These are phyloP conservation scores for Trichoderma sp. DNA, from an alignment of 2,329 filamentous ascomycete species.

Conservation along the genomic window DNA sequence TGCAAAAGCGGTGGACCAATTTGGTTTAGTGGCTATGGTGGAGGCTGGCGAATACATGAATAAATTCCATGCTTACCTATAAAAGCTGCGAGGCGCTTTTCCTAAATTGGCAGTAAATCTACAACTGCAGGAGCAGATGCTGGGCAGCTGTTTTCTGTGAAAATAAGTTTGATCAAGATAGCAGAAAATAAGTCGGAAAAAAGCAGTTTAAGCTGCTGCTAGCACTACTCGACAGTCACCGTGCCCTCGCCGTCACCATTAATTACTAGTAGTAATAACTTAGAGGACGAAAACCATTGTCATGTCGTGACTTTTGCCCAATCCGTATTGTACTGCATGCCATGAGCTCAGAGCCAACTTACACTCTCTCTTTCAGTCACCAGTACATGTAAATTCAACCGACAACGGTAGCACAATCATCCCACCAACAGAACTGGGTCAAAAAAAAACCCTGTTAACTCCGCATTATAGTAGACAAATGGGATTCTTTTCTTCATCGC, in stretches of 20 bases:
- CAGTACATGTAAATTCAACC: neutral
- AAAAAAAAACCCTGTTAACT: neutral
- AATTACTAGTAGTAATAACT: neutral
- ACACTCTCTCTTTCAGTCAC: too few relatives aligned
- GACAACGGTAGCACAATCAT: neutral
- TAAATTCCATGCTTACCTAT: neutral
- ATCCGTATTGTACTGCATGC: slow-evolving; percentile 3
- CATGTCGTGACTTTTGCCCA: neutral
- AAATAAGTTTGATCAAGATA: neutral
- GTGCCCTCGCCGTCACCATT: neutral
- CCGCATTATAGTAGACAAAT: neutral
- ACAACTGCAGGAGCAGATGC: neutral
- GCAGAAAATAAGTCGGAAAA: neutral
- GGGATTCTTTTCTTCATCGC: neutral
- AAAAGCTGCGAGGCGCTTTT: neutral
- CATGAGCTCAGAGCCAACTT: neutral
- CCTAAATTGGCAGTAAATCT: neutral
- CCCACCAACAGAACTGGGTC: neutral
- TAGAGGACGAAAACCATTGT: neutral
- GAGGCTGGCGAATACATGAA: neutral
- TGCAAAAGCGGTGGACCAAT: slow-evolving; percentile 10
- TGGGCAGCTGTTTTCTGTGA: neutral
- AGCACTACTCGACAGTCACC: neutral
- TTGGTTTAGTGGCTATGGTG: neutral
- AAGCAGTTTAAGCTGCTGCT: neutral